Base-by-base conservation (phyloP, 2,329 filamentous ascomycete species). In the Alternaria ventricosa region DNA sequence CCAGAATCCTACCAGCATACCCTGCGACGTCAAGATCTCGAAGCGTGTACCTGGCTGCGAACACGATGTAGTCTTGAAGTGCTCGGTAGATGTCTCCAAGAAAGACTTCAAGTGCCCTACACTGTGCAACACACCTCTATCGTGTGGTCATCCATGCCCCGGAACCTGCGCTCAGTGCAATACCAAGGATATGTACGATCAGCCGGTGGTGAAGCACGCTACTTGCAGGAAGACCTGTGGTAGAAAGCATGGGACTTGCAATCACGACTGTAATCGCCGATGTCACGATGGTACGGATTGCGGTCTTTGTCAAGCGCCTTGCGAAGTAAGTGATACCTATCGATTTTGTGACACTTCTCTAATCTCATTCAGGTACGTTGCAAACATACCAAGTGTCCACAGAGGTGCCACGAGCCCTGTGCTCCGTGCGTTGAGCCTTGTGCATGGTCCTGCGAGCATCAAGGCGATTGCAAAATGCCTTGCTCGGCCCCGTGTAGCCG, bases 141-240 rank as follows among this genome's bases (percentile, higher is more conserved):
- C 75, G 0, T 93, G 90, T 68, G 88, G 90, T 0, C 90, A 92
- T 70, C 60, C 59, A 1, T 92, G 89, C 25, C 63, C 71, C 6
- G 79, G 78, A 3, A 43, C 33, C 8, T 92, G 89, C 70, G 75
- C 63, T 7, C 57, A 65, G 0, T 92, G 90, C 75, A 82, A 80
- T 4, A 70, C 55, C 2, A 79, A 76, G 23, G 66, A 76, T 8
- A 73, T 75, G 0, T 79, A 61, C 3, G 64, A 58, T 2, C 27
- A 60, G 13, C 15, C 44, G 2, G 18, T 25, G 1, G 23, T 58
- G 2, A 58, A 65, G 20, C 74, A 78, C 45, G 15, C 20, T 1
- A 8, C 30, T 15, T 79, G 78, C 44, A 51, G 2, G 1, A 73
- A 73, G 36, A 46, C 54, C 0, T 79, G 77, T 47, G 75, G 73